phyloP scores from a whole-genome alignment of 345 rosid species.

The Reutealis trisperma region DNA sequence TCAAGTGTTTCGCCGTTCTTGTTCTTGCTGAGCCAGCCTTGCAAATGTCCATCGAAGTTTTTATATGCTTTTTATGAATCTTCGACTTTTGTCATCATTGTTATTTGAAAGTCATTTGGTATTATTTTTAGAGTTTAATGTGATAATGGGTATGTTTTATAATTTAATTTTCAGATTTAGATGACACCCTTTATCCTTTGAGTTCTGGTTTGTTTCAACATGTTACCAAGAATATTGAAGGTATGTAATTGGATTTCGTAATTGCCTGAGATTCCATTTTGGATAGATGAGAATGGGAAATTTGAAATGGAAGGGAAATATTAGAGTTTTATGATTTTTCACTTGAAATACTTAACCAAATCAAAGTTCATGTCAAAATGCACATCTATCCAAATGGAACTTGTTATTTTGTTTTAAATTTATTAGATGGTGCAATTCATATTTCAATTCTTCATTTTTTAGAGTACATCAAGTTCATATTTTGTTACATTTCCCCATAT shows the following conservation, averaged over 20 bases:
- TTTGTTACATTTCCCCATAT: no score
- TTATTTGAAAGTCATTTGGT: background rate
- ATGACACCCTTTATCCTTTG: constrained; percentile 37
- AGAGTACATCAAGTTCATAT: no score
- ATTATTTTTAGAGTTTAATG: background rate
- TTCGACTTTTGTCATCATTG: background rate
- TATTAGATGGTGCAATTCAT: background rate
- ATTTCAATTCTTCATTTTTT: background rate
- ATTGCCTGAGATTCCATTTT: no score
- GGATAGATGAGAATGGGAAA: no score
- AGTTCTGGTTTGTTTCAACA: constrained; percentile 25
- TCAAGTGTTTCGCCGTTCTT: no score
- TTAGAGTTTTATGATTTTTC: no score
- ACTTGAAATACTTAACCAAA: no score
- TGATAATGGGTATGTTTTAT: background rate
- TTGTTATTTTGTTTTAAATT: background rate
- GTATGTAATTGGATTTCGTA: background rate
- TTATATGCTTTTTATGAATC: background rate
- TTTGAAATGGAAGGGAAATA: no score
- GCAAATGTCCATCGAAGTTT: background rate
- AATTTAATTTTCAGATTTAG: constrained; percentile 29
- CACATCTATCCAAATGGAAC: no score
- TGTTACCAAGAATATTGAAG: constrained; percentile 29
- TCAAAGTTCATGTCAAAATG: no score
- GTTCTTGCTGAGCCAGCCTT: no score